Conservation (phyloP, 139 green algal species). For the Chlamydomonas schloesseri region DNA sequence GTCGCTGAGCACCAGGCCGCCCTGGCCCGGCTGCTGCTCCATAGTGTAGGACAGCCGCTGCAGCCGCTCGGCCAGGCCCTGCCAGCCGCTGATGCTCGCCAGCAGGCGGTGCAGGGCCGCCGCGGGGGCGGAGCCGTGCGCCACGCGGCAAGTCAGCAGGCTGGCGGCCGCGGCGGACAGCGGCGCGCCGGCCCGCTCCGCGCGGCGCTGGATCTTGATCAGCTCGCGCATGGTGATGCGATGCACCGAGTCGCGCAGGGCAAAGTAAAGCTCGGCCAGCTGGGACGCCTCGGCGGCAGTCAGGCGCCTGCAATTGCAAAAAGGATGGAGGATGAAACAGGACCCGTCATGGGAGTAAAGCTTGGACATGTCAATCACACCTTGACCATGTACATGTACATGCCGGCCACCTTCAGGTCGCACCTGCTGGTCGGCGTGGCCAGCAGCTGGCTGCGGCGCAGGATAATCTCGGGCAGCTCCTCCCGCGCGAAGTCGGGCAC, state of each 20-base stretch:
- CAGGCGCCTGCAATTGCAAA: no score
- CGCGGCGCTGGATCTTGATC: conserved; percentile 53
- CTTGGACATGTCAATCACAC: no score
- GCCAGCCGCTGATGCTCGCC: neutral
- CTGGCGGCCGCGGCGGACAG: conserved; percentile 28
- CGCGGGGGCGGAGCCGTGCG: neutral
- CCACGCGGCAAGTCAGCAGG: conserved; percentile 26
- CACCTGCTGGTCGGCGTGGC: neutral
- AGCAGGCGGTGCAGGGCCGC: neutral
- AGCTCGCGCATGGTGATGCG: conserved; percentile 60
- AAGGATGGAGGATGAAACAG: no score
- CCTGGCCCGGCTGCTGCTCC: no score
- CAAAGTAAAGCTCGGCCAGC: conserved; percentile 38
- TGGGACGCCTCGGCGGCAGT: neutral
- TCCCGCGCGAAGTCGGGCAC: conserved; percentile 10
- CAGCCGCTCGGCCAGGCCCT: neutral
- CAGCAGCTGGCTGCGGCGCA: neutral
- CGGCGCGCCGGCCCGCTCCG: neutral
- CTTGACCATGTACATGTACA: no score
- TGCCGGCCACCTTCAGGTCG: no score
- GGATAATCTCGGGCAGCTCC: conserved; percentile 48
- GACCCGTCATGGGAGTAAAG: no score
- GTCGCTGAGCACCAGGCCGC: neutral
- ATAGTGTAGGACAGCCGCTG: no score
- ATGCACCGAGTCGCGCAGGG: neutral